A percentile compares a stretch with the other conserved stretches of the same genome.
phyloP scores from a whole-genome alignment of 805 yeast genomes.

The Ogataea ramenticola region DNA sequence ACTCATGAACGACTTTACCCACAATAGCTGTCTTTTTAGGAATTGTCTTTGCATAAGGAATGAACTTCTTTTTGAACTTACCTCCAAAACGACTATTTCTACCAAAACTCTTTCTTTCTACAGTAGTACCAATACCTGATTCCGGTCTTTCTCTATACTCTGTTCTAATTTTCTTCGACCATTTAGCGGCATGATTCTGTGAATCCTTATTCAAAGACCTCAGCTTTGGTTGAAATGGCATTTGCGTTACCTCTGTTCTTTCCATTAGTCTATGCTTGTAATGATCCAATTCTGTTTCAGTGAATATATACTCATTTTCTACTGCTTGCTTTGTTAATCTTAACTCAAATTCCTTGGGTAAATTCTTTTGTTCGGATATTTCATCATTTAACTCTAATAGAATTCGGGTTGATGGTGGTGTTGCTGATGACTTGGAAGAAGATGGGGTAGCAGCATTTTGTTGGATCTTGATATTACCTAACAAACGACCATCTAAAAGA shows the following conservation, averaged over 20 bases:
- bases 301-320: constrained; percentile 78
- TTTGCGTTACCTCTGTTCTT: constrained; percentile 40
- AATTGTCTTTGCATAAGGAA: constrained; percentile 82
- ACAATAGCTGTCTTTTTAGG: constrained; percentile 80
- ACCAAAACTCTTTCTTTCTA: constrained; percentile 8
- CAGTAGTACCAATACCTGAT: constrained; percentile 25
- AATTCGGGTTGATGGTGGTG: constrained; percentile 31
- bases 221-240: constrained; percentile 47
- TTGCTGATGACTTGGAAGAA: background rate
- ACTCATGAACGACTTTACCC: constrained; percentile 90
- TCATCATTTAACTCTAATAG: constrained; percentile 49
- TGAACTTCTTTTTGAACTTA: constrained; percentile 22
- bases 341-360: constrained; percentile 83
- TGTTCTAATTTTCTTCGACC: constrained; percentile 21
- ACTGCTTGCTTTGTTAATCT: constrained; percentile 73
- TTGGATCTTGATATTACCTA: constrained; percentile 75
- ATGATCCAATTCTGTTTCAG: constrained; percentile 71
- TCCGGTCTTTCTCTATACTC: constrained; percentile 17
- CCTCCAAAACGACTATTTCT: constrained; percentile 5
- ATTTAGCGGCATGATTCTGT: constrained; percentile 24
- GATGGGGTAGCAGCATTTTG: constrained; percentile 23
- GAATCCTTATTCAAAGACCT: constrained; percentile 31
- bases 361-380: constrained; percentile 37
- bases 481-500: constrained; percentile 59
- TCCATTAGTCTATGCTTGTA: constrained; percentile 48